Evolutionary conservation across 2,329 filamentous ascomycete genomes (phyloP), one percentile per base, ranked within the genome.

Genomic region (Lasiodiplodia citricola): DNA sequence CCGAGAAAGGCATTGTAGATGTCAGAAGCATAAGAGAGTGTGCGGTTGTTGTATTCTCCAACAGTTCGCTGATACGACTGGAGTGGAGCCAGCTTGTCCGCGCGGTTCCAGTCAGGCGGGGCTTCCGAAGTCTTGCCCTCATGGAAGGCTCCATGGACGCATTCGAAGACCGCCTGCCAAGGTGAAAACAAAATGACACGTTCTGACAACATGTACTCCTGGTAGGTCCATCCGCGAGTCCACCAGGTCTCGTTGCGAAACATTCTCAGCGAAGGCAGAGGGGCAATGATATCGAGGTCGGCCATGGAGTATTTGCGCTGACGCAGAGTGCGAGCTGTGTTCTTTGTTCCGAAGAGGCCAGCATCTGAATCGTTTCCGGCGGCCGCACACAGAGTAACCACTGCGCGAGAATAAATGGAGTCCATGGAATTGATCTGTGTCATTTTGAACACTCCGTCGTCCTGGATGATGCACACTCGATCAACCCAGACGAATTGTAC

Each of bases 351-450:
- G 5, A 31, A 16, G 13, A 55, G 28, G 4, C 52, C 52, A 6
- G 52, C 52, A 11, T 35, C 25, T 3, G 52, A 28, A 35, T 55
- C 25, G 4, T 35, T 31, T n/a, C 52, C 52, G 6, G 52, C 52
- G 0, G 52, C 52, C 4, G 52, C 52, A 55, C 52, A 55, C 7
- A 55, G 10, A n/a, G 52, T 55, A 11, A 55, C 23, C 13, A 35
- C 25, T 10, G 52, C 52, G 13, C 18, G 23, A 28, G 25, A 55
- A 28, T 55, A 68, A 14, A 68, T 68, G 4, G 10, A 11, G n/a
- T 63, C 56, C 66, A 68, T 68, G 16, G 57, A n/a, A 7, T 41
- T 51, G n/a, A 68, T 68, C 16, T 68, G 41, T n/a, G 18, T n/a
- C 31, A 50, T 21, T 31, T 62, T 62, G n/a, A 31, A 6, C 8